These are phyloP conservation scores for Penicillium fimorum DNA, from an alignment of 495 filamentous ascomycete species.

Conservation along the genomic window DNA sequence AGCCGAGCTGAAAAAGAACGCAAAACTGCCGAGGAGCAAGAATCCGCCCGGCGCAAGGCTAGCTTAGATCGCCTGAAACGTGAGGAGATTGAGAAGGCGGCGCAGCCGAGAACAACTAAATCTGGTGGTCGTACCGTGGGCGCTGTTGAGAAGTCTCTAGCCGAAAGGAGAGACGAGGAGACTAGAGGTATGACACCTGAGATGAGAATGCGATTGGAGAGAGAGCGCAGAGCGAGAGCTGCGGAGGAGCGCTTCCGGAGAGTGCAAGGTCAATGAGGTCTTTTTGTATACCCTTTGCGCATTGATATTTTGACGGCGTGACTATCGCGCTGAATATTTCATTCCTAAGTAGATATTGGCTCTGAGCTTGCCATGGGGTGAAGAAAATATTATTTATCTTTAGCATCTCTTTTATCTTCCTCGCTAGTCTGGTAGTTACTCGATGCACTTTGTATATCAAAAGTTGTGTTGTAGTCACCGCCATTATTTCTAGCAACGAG, in stretches of 20 bases:
- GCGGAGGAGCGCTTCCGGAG: slow-evolving; percentile 80
- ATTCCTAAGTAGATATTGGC: not conserved
- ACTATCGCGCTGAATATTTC: not conserved
- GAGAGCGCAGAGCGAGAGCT: slow-evolving; percentile 77
- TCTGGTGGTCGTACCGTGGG: slow-evolving; percentile 50
- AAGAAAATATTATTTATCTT: not conserved
- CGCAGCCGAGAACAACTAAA: slow-evolving; percentile 37
- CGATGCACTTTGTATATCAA: too few relatives aligned
- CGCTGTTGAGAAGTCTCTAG: slow-evolving; percentile 60
- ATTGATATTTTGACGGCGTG: not conserved
- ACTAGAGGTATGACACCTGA: slow-evolving; percentile 80
- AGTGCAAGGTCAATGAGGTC: slow-evolving; percentile 45
- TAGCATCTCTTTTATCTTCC: not conserved
- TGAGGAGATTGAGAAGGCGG: slow-evolving; percentile 56
- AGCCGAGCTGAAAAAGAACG: slow-evolving; percentile 62
- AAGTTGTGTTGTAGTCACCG: not conserved
- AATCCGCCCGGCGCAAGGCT: slow-evolving; percentile 57
- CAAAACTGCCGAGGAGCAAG: slow-evolving; percentile 51
- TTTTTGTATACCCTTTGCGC: slow-evolving; percentile 2
- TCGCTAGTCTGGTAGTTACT: too few relatives aligned
- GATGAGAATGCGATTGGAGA: slow-evolving; percentile 74
- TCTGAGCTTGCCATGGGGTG: not conserved
- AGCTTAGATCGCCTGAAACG: slow-evolving; percentile 66
- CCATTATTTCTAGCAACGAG: not conserved
- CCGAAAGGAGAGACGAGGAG: slow-evolving; percentile 79